Evolutionary conservation across 441 rosid species (phyloP).

Genomic region (Erodium moschatum): DNA sequence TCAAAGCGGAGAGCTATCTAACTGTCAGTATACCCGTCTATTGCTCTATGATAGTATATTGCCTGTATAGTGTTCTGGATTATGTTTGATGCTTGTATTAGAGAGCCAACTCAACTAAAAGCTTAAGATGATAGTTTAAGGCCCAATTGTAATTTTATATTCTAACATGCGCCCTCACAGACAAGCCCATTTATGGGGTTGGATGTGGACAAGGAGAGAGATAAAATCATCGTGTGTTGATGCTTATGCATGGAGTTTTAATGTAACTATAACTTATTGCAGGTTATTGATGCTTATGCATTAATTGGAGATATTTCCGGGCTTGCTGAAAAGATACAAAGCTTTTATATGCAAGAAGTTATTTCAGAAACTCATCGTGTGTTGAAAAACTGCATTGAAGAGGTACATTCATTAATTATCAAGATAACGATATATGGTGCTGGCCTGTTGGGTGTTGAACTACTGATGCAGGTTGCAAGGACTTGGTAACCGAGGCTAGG

Average conservation of each 20-base stretch:
- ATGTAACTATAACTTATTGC: slow-evolving; percentile 22
- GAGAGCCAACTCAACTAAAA: no score
- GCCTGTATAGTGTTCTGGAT: slow-evolving; percentile 14
- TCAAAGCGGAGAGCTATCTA: slow-evolving; percentile 76
- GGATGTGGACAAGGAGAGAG: no score
- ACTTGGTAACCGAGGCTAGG: neutral
- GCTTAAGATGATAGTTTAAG: no score
- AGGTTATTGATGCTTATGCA: slow-evolving; percentile 98
- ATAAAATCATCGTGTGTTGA: no score
- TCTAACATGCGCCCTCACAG: no score
- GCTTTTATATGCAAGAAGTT: slow-evolving; percentile 97
- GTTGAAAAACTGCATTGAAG: slow-evolving; percentile 61
- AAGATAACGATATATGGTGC: slow-evolving; percentile 2
- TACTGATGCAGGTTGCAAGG: neutral
- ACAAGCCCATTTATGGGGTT: no score
- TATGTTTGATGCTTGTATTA: neutral
- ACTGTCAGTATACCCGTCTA: slow-evolving; percentile 51
- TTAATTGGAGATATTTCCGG: slow-evolving; percentile 94
- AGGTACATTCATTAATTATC: slow-evolving; percentile 43
- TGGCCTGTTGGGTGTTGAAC: slow-evolving; percentile 5
- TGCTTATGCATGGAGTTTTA: slow-evolving; percentile 13
- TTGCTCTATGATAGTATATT: slow-evolving; percentile 15
- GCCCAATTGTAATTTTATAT: no score
- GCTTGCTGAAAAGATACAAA: slow-evolving; percentile 95
- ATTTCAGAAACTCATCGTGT: slow-evolving; percentile 80